phyloP scores from a whole-genome alignment of 108 stramenopile species.

The Epithemia pelagica region DNA sequence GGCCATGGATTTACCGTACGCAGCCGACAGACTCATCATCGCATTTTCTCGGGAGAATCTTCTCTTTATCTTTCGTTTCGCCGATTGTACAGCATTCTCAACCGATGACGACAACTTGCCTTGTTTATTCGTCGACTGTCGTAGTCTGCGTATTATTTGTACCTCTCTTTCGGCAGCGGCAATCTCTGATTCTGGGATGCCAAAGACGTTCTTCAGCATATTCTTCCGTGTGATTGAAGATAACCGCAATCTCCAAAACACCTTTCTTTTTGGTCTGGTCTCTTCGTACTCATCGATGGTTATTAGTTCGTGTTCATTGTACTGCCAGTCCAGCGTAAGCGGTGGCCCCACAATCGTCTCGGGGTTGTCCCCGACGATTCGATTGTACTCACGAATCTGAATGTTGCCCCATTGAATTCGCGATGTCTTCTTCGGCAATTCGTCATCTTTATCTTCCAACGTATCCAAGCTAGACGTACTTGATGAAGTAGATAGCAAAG shows the following conservation, averaged over 20 bases:
- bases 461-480: too few relatives aligned
- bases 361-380: conserved; percentile 52
- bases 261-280: conserved; percentile 21
- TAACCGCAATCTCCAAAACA: conserved; percentile 17
- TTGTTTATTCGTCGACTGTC: conserved; percentile 17
- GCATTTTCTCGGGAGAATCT: conserved; percentile 13
- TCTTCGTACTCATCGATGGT: conserved; percentile 44
- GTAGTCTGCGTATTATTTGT: conserved; percentile 17
- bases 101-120: conserved; percentile 10
- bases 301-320: conserved; percentile 20
- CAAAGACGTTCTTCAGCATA: conserved; percentile 33
- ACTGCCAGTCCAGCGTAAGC: conserved; percentile 49
- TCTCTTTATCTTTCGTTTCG: conserved; percentile 8
- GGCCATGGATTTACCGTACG: too few relatives aligned
- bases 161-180: conserved; percentile 31
- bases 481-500: too few relatives aligned
- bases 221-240: conserved; percentile 39
- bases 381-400: conserved; percentile 39
- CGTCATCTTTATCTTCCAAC: too few relatives aligned
- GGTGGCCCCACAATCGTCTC: conserved; percentile 48
- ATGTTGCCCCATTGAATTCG: conserved; percentile 31
- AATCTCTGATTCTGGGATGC: conserved; percentile 33
- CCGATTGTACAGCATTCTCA: conserved; percentile 9
- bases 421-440: too few relatives aligned
- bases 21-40: too few relatives aligned